Evolutionary conservation across 139 green algal genomes (phyloP), one percentile per base, ranked within the genome.

Genomic region (Gonium pectorale): DNA sequence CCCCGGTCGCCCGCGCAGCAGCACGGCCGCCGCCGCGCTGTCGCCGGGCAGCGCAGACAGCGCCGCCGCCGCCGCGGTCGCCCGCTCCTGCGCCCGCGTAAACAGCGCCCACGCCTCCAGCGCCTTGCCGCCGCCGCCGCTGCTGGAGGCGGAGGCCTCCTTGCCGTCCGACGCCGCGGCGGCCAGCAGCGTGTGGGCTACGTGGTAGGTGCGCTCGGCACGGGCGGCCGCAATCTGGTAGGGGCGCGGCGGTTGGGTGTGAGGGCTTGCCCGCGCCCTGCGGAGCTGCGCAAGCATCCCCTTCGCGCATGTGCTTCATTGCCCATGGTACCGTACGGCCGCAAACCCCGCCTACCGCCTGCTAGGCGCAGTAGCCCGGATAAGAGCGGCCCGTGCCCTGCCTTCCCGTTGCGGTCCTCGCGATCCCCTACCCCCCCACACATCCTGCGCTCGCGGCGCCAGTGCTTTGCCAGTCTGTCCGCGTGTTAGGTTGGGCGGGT

Each of bases 81-180:
- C 87, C 15, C 91, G 86, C 79, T 94, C 75, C 74, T 82, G 49
- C 26, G 92, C 86, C 11, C 93, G 86, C 37, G 70, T 54, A 63
- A 94, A 96, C 41, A 98, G 78, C 33, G 91, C 90, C 37, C 82
- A 86, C 3, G 95, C 95, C 79, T 98, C 93, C 11, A 80, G 41
- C 6, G 78, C 79, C 67, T 92, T 91, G 43, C 52, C 60, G 5
- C 43, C 4, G 66, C 22, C 5, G 15, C 68, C 70, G 31, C 46
- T 49, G 35, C 8, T 19, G 62, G 49, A 26, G 49, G n/a, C 29
- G 11, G 73, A 40, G 54, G 33, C 26, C 7, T 59, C 37, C 54
- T 54, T 43, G 38, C 29, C n/a, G 29, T 43, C 70, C 15, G 67
- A 22, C 29, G 40, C 70, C 49, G 49, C 37, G 38, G 78, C 86